Conservation (phyloP, 805 yeast genomes). For the Yamadazyma philogaea region DNA sequence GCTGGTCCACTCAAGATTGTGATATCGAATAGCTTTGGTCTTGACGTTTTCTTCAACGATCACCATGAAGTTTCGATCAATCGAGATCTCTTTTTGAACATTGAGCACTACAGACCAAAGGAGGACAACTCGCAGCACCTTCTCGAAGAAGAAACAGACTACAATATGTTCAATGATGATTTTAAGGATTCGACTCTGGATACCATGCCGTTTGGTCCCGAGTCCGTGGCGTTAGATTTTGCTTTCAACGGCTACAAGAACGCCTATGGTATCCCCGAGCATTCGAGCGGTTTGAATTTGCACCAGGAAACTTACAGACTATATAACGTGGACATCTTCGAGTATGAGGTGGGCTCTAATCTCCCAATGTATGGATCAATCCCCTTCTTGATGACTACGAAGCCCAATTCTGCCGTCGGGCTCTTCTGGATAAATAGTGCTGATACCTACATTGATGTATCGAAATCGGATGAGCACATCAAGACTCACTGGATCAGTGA, state of each 20-base stretch:
- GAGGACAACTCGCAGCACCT: conserved; percentile 30
- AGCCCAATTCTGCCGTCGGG: conserved; percentile 59
- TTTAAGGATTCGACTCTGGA: conserved; percentile 69
- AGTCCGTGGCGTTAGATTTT: conserved; percentile 79
- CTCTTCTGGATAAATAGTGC: conserved; percentile 92
- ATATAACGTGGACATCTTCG: conserved; percentile 92
- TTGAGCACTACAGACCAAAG: conserved; percentile 71
- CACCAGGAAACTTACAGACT: conserved; percentile 74
- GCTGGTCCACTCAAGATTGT: neutral
- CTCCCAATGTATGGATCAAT: conserved; percentile 95
- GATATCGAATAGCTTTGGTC: conserved; percentile 7
- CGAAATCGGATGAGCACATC: conserved; percentile 33
- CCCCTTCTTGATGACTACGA: conserved; percentile 78
- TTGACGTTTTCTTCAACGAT: conserved; percentile 40
- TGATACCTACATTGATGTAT: conserved; percentile 83
- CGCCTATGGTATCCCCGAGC: conserved; percentile 96
- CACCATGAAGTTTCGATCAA: conserved; percentile 57
- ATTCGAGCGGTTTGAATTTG: conserved; percentile 75
- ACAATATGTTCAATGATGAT: conserved; percentile 65
- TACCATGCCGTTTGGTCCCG: conserved; percentile 78
- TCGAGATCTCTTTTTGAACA: conserved; percentile 64
- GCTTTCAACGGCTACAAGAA: conserved; percentile 55
- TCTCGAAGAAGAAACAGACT: conserved; percentile 59
- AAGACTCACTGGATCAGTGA: conserved; percentile 93
- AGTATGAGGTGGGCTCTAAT: conserved; percentile 77